Evolutionary conservation across 2,329 filamentous ascomycete genomes (phyloP).

Genomic region (Phoma herbarum): DNA sequence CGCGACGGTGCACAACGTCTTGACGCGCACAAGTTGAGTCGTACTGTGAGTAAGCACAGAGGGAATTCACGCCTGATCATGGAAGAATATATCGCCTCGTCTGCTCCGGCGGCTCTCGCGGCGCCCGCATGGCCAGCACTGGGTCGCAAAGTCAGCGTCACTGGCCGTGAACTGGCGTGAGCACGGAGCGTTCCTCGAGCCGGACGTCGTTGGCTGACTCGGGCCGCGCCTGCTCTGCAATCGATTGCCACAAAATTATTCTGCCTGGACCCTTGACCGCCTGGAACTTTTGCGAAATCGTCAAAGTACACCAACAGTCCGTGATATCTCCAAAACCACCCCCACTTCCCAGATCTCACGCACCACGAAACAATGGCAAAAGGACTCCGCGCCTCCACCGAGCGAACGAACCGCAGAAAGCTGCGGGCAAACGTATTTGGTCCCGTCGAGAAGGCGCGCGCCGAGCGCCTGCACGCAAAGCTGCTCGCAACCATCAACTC

Average conservation of each 20-base stretch:
- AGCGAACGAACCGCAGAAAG: conserved; percentile 83
- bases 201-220: conserved; percentile 8
- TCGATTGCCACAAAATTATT: conserved; percentile 37
- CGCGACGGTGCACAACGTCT: conserved; percentile 5
- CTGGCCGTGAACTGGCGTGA: conserved; percentile 26
- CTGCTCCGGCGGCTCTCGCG: conserved; percentile 37
- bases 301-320: conserved; percentile 15
- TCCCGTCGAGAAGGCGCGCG: conserved; percentile 79
- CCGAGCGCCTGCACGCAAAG: conserved; percentile 85
- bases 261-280: conserved; percentile 3
- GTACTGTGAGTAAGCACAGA: not conserved
- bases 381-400: conserved; percentile 78
- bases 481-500: conserved; percentile 81
- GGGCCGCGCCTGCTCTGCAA: conserved; percentile 8
- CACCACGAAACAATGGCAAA: conserved; percentile 77
- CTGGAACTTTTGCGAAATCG: not conserved
- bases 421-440: conserved; percentile 85
- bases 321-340: conserved; percentile 15
- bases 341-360: not conserved
- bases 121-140: conserved; percentile 29
- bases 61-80: not conserved
- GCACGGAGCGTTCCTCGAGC: conserved; percentile 1
- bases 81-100: conserved; percentile 10
- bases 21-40: not conserved
- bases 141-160: conserved; percentile 40